Conservation (phyloP, 2,329 filamentous ascomycete genomes). For the Dactylellina drechsleri region DNA sequence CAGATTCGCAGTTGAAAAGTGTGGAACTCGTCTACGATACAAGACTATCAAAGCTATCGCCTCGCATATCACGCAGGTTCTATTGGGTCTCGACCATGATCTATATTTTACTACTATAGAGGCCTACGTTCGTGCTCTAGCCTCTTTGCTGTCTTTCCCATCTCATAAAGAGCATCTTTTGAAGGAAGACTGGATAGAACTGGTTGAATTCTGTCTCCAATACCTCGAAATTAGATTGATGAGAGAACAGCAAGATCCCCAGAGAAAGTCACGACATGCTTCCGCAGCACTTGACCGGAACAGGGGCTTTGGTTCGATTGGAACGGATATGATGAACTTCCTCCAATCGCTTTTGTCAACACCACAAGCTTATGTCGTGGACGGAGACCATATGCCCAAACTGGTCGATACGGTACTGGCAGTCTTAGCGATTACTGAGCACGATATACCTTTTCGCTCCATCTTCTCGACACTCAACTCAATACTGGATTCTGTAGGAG, state of each 20-base stretch:
- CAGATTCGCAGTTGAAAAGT: conserved; percentile 76
- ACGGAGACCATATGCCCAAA: conserved; percentile 65
- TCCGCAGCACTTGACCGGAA: conserved; percentile 59
- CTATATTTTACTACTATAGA: conserved; percentile 76
- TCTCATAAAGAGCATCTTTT: conserved; percentile 83
- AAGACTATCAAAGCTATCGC: conserved; percentile 83
- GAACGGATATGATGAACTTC: conserved; percentile 72
- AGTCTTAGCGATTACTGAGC: conserved; percentile 67
- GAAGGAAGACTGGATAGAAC: conserved; percentile 73
- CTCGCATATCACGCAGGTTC: conserved; percentile 80
- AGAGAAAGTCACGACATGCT: not conserved
- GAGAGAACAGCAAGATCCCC: conserved; percentile 49
- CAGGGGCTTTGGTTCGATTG: conserved; percentile 59
- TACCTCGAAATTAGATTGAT: conserved; percentile 31
- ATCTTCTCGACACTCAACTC: conserved; percentile 81
- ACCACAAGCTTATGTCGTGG: conserved; percentile 73
- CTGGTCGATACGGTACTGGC: conserved; percentile 64
- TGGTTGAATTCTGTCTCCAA: conserved; percentile 74
- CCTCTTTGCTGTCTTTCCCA: conserved; percentile 74
- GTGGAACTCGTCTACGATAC: conserved; percentile 73
- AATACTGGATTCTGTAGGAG: conserved; percentile 72
- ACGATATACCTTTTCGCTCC: conserved; percentile 73
- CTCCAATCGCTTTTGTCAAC: conserved; percentile 72
- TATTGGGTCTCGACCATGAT: conserved; percentile 71
- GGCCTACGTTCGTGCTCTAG: conserved; percentile 81